phyloP scores from a whole-genome alignment of 345 rosid genomes.

The Gossypium herbaceum region DNA sequence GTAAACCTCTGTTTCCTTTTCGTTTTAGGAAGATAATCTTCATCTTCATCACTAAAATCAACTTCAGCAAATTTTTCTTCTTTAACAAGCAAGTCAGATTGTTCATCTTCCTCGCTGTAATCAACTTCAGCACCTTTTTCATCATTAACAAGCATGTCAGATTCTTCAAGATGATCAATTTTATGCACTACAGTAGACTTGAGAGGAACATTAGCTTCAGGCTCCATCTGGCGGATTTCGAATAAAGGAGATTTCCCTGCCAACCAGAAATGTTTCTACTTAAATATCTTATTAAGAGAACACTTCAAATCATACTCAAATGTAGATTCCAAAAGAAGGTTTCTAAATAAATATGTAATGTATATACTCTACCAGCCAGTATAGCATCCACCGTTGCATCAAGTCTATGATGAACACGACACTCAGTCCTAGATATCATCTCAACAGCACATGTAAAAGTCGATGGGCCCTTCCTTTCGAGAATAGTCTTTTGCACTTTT shows the following conservation, averaged over 20 bases:
- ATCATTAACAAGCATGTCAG: conserved; percentile 29
- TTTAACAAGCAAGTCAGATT: conserved; percentile 31
- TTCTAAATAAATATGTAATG: background rate
- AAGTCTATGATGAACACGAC: conserved; percentile 76
- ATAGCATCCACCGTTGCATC: conserved; percentile 91
- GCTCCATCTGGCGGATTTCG: conserved; percentile 64
- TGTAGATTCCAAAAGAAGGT: background rate
- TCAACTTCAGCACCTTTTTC: conserved; percentile 32
- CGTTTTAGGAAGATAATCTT: conserved; percentile 30
- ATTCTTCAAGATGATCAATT: conserved; percentile 37
- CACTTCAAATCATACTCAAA: conserved; percentile 9
- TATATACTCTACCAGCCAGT: conserved; percentile 51
- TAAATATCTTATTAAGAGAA: background rate
- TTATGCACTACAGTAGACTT: conserved; percentile 30
- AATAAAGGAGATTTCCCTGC: conserved; percentile 66
- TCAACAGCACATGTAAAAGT: conserved; percentile 88
- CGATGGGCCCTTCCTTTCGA: conserved; percentile 87
- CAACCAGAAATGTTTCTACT: conserved; percentile 15
- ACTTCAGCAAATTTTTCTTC: conserved; percentile 31
- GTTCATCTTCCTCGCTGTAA: conserved; percentile 63
- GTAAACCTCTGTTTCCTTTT: conserved; percentile 30
- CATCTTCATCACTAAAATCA: conserved; percentile 58
- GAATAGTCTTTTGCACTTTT: conserved; percentile 94
- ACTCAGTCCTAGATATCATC: conserved; percentile 76
- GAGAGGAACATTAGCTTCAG: conserved; percentile 38